Conservation (phyloP, 23 red algal genomes). For the Gracilaria domingensis region DNA sequence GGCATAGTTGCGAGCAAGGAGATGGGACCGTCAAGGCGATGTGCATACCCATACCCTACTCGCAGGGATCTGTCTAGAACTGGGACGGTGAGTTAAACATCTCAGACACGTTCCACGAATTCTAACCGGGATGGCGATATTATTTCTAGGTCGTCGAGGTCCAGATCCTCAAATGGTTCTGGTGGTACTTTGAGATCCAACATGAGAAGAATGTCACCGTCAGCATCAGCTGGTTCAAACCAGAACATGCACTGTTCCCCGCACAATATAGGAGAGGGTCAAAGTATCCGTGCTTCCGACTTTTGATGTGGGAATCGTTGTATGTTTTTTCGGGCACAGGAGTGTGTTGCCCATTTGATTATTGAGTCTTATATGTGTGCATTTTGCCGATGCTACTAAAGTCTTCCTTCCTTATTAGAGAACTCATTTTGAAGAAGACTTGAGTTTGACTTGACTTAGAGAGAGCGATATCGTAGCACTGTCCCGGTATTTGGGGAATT, state of each 20-base stretch:
- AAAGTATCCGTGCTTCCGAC: constrained; percentile 7
- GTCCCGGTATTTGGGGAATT: no score
- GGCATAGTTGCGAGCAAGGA: constrained; percentile 55
- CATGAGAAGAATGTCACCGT: background rate
- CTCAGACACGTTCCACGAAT: constrained; percentile 31
- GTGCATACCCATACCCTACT: background rate
- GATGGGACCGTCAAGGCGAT: background rate
- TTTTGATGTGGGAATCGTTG: constrained; percentile 18
- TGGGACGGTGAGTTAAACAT: constrained; percentile 18
- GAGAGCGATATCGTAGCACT: no score
- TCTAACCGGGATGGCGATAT: constrained; percentile 34
- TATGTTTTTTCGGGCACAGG: background rate
- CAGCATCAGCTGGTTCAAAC: background rate
- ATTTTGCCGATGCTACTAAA: background rate
- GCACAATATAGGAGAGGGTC: constrained; percentile 37
- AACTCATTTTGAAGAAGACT: no score
- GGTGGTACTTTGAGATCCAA: constrained; percentile 53
- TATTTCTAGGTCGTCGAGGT: constrained; percentile 5
- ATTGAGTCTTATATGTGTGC: background rate
- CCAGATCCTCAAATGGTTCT: constrained; percentile 53
- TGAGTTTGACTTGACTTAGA: background rate
- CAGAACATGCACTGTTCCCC: constrained; percentile 32
- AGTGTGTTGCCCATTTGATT: background rate
- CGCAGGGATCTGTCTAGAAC: constrained; percentile 26
- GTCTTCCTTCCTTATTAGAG: background rate